A percentile compares a stretch with the other conserved stretches of the same genome.
Evolutionary conservation across 139 green algal genomes (phyloP).

Genomic region (Zygnema cylindricum): DNA sequence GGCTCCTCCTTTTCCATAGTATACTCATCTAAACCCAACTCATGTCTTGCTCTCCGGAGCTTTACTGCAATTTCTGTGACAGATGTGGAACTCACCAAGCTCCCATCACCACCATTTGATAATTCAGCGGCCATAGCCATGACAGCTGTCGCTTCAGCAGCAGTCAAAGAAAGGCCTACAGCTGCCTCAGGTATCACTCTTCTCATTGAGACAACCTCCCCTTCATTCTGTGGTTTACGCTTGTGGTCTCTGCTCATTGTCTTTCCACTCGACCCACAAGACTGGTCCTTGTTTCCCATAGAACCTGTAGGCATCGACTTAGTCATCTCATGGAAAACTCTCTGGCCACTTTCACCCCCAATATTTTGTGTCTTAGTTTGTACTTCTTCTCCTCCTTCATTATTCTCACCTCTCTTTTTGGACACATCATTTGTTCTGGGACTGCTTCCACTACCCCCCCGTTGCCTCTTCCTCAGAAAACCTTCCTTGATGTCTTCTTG

Average conservation of each 20-base stretch:
- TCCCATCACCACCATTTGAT: not conserved
- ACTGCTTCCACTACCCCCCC: too few relatives aligned
- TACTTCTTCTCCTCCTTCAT: not conserved
- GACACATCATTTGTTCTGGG: too few relatives aligned
- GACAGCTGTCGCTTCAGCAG: not conserved
- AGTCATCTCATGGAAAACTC: not conserved
- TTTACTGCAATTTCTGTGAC: not conserved
- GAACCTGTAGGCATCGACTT: too few relatives aligned
- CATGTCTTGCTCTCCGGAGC: not conserved
- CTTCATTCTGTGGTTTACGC: not conserved
- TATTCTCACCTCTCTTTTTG: not conserved
- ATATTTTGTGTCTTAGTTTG: not conserved
- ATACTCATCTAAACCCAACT: not conserved
- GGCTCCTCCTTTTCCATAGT: not conserved
- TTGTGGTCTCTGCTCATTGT: not conserved
- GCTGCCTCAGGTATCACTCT: not conserved
- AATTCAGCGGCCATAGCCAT: not conserved
- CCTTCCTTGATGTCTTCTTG: not conserved
- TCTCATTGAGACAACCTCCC: not conserved
- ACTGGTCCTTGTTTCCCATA: too few relatives aligned
- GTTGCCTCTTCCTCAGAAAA: not conserved
- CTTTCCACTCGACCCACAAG: not conserved
- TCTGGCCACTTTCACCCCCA: not conserved
- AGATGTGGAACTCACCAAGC: not conserved
- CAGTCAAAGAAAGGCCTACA: not conserved